phyloP scores from a whole-genome alignment of 805 yeast species.

The Kodamaea jinghongensis region DNA sequence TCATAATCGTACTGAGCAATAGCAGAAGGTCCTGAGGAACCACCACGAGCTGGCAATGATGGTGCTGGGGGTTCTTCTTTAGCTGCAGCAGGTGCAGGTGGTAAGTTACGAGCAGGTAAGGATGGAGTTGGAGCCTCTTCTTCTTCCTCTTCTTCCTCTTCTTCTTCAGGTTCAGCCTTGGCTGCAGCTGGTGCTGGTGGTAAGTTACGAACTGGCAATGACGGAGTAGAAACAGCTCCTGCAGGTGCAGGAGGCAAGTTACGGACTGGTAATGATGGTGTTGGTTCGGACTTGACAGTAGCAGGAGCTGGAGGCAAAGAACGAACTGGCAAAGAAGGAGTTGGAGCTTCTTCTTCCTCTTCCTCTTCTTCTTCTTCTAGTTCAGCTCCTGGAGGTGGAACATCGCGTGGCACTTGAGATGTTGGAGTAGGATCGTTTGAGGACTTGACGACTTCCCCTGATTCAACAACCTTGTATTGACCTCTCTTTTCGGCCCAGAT shows the following conservation, averaged over 20 bases:
- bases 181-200: slow-evolving; percentile 13
- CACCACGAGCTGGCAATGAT: slow-evolving; percentile 14
- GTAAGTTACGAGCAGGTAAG: slow-evolving; percentile 9
- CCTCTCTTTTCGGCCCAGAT: slow-evolving; percentile 92
- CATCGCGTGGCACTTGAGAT: slow-evolving; percentile 19
- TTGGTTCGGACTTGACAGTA: too few relatives aligned
- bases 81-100: slow-evolving; percentile 14
- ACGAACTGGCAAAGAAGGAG: slow-evolving; percentile 17
- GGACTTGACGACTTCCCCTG: slow-evolving; percentile 17
- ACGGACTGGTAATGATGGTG: slow-evolving; percentile 10
- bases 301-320: slow-evolving; percentile 16
- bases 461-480: slow-evolving; percentile 46
- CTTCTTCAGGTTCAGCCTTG: slow-evolving; percentile 19
- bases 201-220: slow-evolving; percentile 10
- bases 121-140: slow-evolving; percentile 23
- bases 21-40: slow-evolving; percentile 43
- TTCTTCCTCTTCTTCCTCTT: slow-evolving; percentile 24
- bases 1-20: slow-evolving; percentile 78
- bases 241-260: slow-evolving; percentile 13
- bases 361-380: slow-evolving; percentile 27
- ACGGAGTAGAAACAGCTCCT: slow-evolving; percentile 6
- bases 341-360: slow-evolving; percentile 33
- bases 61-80: slow-evolving; percentile 18
- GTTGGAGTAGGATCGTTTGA: slow-evolving; percentile 37
- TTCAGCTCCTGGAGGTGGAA: slow-evolving; percentile 16